Conservation (phyloP, 805 yeast genomes). For the Schizosaccharomyces octosporus region DNA sequence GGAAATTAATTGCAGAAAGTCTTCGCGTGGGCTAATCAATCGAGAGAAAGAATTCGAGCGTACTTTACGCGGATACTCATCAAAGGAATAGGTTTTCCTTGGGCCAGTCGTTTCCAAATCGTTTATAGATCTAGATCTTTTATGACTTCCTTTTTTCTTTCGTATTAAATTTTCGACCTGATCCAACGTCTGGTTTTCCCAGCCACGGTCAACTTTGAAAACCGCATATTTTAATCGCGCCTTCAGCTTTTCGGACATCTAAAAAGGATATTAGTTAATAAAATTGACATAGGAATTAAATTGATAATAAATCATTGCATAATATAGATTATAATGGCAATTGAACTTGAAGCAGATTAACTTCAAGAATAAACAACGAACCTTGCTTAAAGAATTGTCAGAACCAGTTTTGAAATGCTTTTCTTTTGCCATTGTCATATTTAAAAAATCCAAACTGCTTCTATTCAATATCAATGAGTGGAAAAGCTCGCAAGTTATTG, state of each 20-base stretch:
- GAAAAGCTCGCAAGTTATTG: too few species aligned
- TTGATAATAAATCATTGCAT: too few species aligned
- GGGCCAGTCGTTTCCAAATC: neutral
- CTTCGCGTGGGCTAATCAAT: neutral
- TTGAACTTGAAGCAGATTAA: too few species aligned
- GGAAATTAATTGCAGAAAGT: neutral
- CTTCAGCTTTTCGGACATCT: neutral
- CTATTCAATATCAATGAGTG: too few species aligned
- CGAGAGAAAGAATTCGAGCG: neutral
- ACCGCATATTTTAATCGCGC: neutral
- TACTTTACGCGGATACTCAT: neutral
- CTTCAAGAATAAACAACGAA: neutral
- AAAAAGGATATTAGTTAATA: neutral
- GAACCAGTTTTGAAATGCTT: neutral
- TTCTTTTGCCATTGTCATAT: too few species aligned
- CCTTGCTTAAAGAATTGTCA: neutral
- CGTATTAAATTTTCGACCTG: neutral
- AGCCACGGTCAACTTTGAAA: neutral
- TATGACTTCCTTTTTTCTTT: neutral
- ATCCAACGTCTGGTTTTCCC: slow-evolving; percentile 1
- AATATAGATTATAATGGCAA: too few species aligned
- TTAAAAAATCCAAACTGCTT: too few species aligned
- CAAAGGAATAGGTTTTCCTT: neutral
- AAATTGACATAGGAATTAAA: neutral
- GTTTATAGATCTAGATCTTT: neutral